Base-by-base conservation (phyloP, 2,329 filamentous ascomycete species). In the Mycosphaerella sp. region DNA sequence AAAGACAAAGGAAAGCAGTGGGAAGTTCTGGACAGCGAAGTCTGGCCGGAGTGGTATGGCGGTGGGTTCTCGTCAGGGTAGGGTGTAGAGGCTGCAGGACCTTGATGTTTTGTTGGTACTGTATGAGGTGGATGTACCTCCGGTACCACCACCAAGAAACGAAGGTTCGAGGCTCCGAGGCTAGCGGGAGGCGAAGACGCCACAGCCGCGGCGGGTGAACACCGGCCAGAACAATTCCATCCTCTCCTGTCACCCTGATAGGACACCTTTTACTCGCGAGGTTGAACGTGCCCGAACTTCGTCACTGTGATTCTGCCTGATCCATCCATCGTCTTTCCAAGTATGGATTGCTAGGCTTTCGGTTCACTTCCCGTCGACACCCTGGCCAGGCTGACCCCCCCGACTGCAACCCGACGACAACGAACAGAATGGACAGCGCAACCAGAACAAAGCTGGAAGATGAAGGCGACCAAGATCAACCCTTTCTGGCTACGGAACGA, bases 391-490 rank as follows among this genome's bases (percentile, higher is more conserved):
- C 26, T 6, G 26, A 29, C 1, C 6, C 26, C 26, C 5, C 26
- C 26, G 14, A 32, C 17, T 17, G 10, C 12, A 3, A 23, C 8
- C 32, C 17, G 14, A 41, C 41, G 38, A 53, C 46, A 50, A 62
- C 60, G 60, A 62, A 56, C 51, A 56, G 53, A 46, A 62, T 62
- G 60, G 60, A 56, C 51, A 56, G 54, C 34, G 47, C 38, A 8
- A 29, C 52, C 31, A 50, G 57, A 29, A 48, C 53, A 44, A 51
- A 56, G 38, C 47, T 48, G 32, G 29, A 49, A 31, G 56, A 55
- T 23, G 42, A 58, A 36, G 57, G 55, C 14, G 54, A 61, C n/a
- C 56, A 60, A 45, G 53, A 60, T 23, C 56, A 58, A 47, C 62
- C 60, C 4, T 59, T 64, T 38, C 54, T 64, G 47, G 56, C 62